Base-by-base conservation (phyloP, 2,329 filamentous ascomycete species). In the Xylaria sp. region DNA sequence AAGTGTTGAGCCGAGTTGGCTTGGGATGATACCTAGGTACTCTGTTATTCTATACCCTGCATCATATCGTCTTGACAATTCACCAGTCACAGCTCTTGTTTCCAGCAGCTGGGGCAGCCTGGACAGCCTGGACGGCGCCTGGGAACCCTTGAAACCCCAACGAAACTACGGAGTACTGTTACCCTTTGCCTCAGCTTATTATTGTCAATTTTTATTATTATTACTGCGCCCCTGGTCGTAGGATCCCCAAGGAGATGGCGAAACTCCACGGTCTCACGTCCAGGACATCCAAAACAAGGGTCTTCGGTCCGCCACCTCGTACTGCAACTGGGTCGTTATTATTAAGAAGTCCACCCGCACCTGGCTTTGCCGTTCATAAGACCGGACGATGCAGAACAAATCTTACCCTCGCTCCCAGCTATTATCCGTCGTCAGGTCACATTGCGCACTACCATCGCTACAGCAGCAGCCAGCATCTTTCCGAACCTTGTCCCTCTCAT, bases 401-500 rank as follows among this genome's bases (percentile, higher is more conserved):
- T 68, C 73, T 70, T 57, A 62, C 63, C 64, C 60, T 63, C 25
- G 50, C 32, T 66, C 61, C 59, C 39, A 62, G 23, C 48, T 20
- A 23, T 39, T 44, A 54, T 56, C 66, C 50, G 34, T 63, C 56
- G 48, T 20, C 54, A 55, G 65, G 65, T 68, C 69, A 55, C 59
- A 68, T 59, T 59, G 48, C 57, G 15, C 57, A 32, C 64, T 61
- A 62, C 25, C 51, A 65, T 15, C 18, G 50, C 52, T n/a, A 48
- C 25, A 34, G 50, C 54, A 56, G 25, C 48, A 62, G 1, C 66
- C 66, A 64, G 55, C 57, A 64, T 61, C 68, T 66, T 73, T 65
- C 76, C 73, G 74, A 76, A 76, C 76, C 76, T 74, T 74, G 75
- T 76, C 70, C 60, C 61, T 75, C 73, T 70, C 66, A 66, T 76